A percentile compares a stretch with the other conserved stretches of the same genome.
These are phyloP conservation scores for Ustilago bromivora DNA, from an alignment of 1,284 basidiomycete genomes.

Conservation along the genomic window DNA sequence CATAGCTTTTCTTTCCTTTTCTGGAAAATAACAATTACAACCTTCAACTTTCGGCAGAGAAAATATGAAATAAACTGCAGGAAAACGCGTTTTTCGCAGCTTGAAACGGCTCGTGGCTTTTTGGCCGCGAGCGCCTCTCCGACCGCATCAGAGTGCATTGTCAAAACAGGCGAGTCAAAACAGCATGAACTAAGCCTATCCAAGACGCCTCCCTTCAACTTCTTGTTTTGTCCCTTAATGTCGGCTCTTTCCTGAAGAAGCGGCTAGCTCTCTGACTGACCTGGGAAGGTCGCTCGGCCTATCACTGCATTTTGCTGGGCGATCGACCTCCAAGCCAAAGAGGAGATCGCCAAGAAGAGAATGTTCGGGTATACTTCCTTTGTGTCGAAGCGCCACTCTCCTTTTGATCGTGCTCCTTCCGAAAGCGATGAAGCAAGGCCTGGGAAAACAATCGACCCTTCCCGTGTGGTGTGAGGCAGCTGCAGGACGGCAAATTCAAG, in stretches of 20 bases:
- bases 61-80: background rate
- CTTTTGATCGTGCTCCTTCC: background rate
- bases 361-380: background rate
- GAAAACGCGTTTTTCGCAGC: no score
- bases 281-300: background rate
- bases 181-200: background rate
- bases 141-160: background rate
- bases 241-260: background rate
- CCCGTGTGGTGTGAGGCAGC: background rate
- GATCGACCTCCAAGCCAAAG: background rate
- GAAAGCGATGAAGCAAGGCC: background rate
- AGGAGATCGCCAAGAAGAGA: slow-evolving; percentile 2
- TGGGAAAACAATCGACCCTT: background rate
- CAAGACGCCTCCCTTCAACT: background rate
- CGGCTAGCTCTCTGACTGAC: background rate
- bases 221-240: background rate
- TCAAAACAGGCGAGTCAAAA: slow-evolving; percentile 1
- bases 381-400: background rate
- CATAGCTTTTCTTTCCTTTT: background rate
- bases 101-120: background rate
- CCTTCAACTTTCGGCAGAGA: background rate
- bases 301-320: background rate
- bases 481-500: background rate
- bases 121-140: background rate
- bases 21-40: background rate